These are phyloP conservation scores for Mortierella sp. DNA, from an alignment of 371 early-diverging fungal genomes.

Conservation along the genomic window DNA sequence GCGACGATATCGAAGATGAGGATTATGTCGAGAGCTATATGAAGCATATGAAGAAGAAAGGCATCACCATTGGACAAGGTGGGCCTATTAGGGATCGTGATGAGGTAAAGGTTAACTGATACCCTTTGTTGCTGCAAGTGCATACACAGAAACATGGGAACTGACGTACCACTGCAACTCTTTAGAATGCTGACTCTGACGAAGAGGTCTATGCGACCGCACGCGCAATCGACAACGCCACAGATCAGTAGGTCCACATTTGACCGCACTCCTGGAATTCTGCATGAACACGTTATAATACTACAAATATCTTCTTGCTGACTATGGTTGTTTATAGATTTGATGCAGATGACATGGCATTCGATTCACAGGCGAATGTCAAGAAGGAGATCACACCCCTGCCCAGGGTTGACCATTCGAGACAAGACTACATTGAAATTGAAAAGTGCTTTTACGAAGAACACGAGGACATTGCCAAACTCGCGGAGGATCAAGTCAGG, in stretches of 20 bases:
- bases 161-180: background rate
- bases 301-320: background rate
- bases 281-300: background rate
- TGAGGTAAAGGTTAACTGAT: constrained; percentile 54
- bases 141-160: too few relatives aligned
- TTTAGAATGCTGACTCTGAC: constrained; percentile 80
- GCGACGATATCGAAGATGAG: constrained; percentile 84
- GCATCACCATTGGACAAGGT: constrained; percentile 70
- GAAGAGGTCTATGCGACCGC: constrained; percentile 91
- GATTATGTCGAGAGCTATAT: constrained; percentile 85
- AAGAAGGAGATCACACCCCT: constrained; percentile 75
- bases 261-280: background rate
- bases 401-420: constrained; percentile 75
- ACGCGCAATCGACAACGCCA: constrained; percentile 71
- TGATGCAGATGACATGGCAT: constrained; percentile 54
- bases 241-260: constrained; percentile 36
- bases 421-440: constrained; percentile 78
- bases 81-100: constrained; percentile 58
- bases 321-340: constrained; percentile 13
- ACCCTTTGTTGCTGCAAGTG: too few relatives aligned
- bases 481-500: constrained; percentile 67
- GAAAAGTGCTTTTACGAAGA: constrained; percentile 89
- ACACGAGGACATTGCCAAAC: constrained; percentile 75
- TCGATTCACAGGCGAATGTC: constrained; percentile 20
- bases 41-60: constrained; percentile 81